Evolutionary conservation across 2,329 filamentous ascomycete genomes (phyloP), one percentile per base, ranked within the genome.

Genomic region (Diaporthe australafricana): DNA sequence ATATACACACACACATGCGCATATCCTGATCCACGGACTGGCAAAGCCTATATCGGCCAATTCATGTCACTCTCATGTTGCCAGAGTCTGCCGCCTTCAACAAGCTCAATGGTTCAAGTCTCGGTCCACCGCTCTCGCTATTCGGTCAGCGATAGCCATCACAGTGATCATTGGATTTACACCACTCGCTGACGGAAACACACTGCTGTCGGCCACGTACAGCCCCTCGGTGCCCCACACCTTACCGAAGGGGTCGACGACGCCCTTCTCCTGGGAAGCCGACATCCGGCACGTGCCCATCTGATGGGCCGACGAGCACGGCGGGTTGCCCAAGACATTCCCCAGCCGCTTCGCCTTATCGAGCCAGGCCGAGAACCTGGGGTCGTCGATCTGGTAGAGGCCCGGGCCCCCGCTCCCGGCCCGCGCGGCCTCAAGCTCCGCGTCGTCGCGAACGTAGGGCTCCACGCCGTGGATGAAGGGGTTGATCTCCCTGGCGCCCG

Each of bases 91-190:
- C 25, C 42, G 14, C 11, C 11, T 47, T 12, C 6, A 1, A 47
- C 20, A 11, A 9, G 22, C 1, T 55, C 27, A 40, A 9, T 20
- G 2, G 2, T 22, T 77, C 77, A 89, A 68, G 60, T 89, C 88
- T 77, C 80, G 82, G n/a, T 81, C 84, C 55, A 93, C 79, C 0
- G 87, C 86, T 76, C 87, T 83, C 3, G 89, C 89, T 73, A 93
- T 91, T 82, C 88, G 89, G 77, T 93, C 89, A 62, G 90, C 86
- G 76, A 93, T 87, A 1, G 89, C 89, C 93, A 95, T 94, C 71
- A 85, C 87, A 16, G 93, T 94, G 53, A 95, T 84, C 93, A 96
- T 95, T 16, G 93, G 93, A 79, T 95, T 95, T 38, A 95, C 93
- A 1, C 93, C 93, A 78, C 90, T 94, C 14, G 93, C 92, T 70